Evolutionary conservation across 495 filamentous ascomycete genomes (phyloP).

Genomic region (Lasiosphaeria ovina): DNA sequence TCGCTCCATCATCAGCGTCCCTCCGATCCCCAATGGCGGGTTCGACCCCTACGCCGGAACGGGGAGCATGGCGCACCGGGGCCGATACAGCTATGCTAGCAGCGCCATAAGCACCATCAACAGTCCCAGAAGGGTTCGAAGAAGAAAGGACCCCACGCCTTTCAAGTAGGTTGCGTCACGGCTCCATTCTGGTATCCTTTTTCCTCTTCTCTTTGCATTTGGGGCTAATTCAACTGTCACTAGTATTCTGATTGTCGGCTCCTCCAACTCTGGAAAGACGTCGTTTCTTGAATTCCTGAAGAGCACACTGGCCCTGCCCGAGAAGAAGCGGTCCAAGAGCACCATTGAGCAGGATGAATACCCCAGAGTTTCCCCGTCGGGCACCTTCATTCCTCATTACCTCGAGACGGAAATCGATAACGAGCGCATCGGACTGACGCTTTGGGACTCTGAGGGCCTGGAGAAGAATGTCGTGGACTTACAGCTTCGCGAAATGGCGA

Average conservation of each 20-base stretch:
- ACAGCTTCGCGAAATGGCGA: conserved; percentile 84
- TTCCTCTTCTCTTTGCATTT: no score
- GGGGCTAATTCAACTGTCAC: conserved; percentile 10
- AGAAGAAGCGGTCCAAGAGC: conserved; percentile 65
- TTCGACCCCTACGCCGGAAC: conserved; percentile 76
- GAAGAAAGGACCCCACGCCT: conserved; percentile 94
- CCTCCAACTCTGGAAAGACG: conserved; percentile 87
- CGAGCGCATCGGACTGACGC: conserved; percentile 86
- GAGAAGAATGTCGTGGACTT: conserved; percentile 93
- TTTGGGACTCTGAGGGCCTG: conserved; percentile 94
- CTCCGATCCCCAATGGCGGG: conserved; percentile 53
- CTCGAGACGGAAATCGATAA: conserved; percentile 92
- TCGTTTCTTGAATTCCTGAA: conserved; percentile 96
- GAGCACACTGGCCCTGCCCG: conserved; percentile 72
- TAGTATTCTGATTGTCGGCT: conserved; percentile 88
- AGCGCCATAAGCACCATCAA: conserved; percentile 89
- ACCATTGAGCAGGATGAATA: conserved; percentile 52
- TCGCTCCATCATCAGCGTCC: conserved; percentile 32
- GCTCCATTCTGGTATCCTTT: no score
- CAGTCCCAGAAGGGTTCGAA: conserved; percentile 85
- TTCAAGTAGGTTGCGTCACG: conserved; percentile 76
- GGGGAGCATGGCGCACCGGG: conserved; percentile 96
- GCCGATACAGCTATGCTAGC: conserved; percentile 95
- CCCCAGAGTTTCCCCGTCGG: conserved; percentile 45
- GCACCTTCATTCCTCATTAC: conserved; percentile 78